These are phyloP conservation scores for Hypoxylon sp. DNA, from an alignment of 2,329 filamentous ascomycete species.

Conservation along the genomic window DNA sequence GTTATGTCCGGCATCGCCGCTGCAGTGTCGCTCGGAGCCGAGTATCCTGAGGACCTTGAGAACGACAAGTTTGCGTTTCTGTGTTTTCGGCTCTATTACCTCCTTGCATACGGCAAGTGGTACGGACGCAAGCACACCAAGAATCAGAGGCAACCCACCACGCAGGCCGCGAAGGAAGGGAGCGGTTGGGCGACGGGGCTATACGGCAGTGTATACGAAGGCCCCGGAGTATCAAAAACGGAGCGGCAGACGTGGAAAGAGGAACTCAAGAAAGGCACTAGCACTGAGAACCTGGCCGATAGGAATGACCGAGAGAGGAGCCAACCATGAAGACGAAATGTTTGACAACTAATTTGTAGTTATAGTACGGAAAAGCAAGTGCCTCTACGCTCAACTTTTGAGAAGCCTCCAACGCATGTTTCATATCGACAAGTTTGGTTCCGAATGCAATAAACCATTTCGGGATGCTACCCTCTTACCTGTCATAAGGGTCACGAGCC, in stretches of 20 bases:
- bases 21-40: conserved; percentile 76
- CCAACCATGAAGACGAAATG: conserved; percentile 50
- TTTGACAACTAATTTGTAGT: not conserved
- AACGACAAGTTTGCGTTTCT: conserved; percentile 73
- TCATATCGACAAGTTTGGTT: conserved; percentile 21
- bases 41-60: conserved; percentile 74
- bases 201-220: conserved; percentile 72
- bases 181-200: conserved; percentile 69
- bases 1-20: conserved; percentile 77
- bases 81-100: conserved; percentile 73
- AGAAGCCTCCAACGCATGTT: conserved; percentile 28
- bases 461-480: conserved; percentile 33
- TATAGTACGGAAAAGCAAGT: conserved; percentile 16
- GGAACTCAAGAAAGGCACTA: conserved; percentile 56
- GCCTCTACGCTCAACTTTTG: conserved; percentile 10
- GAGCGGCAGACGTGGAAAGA: conserved; percentile 68
- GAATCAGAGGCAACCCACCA: conserved; percentile 37
- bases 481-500: conserved; percentile 37
- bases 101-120: conserved; percentile 74
- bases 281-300: conserved; percentile 56
- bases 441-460: conserved; percentile 19
- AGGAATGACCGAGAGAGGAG: conserved; percentile 54
- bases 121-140: conserved; percentile 61
- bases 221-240: conserved; percentile 67
- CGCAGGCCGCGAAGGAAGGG: conserved; percentile 62